Evolutionary conservation across 2,329 filamentous ascomycete species (phyloP).

Genomic region (Exophiala sp.): DNA sequence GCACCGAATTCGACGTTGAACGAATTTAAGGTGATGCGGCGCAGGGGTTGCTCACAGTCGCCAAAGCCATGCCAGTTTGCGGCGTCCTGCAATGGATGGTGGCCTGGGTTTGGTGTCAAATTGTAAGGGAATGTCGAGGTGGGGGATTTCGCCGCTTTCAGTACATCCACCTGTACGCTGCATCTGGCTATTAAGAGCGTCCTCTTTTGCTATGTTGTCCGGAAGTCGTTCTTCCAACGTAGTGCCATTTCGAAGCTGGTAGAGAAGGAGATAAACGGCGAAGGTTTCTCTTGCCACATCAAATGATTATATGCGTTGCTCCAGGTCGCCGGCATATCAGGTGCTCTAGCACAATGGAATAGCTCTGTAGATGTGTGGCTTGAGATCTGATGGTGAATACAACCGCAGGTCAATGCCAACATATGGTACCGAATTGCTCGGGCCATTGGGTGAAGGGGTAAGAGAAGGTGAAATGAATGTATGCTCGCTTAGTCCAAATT

Average conservation of each 20-base stretch:
- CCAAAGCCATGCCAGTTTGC: too few relatives aligned
- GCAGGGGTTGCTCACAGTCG: too few relatives aligned
- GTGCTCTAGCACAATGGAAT: neutral
- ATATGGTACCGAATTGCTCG: neutral
- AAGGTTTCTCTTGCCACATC: neutral
- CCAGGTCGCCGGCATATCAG: neutral
- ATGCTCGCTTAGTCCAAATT: too few relatives aligned
- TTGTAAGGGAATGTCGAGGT: too few relatives aligned
- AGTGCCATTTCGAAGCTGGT: neutral
- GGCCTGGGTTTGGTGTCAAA: too few relatives aligned
- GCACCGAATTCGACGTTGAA: too few relatives aligned
- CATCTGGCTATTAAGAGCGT: too few relatives aligned
- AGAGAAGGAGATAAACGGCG: neutral
- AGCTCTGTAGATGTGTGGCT: neutral
- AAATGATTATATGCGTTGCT: neutral
- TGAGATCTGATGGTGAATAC: neutral
- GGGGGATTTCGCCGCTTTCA: too few relatives aligned
- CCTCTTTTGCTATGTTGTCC: too few relatives aligned
- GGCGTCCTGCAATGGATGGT: too few relatives aligned
- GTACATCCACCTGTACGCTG: too few relatives aligned
- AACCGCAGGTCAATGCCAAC: neutral
- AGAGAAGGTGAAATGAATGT: neutral
- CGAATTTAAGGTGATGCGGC: too few relatives aligned
- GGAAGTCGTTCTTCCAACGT: neutral
- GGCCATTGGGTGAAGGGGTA: neutral